Evolutionary conservation across 2,329 filamentous ascomycete species (phyloP).

Genomic region (Beauveria rudraprayagi): DNA sequence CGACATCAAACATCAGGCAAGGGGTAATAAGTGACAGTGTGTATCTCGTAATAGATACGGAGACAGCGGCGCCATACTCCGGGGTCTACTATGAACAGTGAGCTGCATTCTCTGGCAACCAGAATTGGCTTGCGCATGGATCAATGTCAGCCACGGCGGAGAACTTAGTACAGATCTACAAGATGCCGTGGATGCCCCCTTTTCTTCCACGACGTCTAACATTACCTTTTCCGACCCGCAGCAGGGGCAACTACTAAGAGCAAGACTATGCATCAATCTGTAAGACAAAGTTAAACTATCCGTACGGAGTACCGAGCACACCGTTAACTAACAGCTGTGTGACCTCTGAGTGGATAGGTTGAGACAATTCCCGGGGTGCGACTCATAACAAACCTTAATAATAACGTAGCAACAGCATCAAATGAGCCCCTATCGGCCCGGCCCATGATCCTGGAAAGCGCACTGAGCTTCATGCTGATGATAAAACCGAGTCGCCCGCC

Average conservation of each 20-base stretch:
- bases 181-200: not conserved
- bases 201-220: not conserved
- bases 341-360: not conserved
- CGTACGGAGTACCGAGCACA: not conserved
- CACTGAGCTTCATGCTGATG: too few relatives aligned
- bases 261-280: not conserved
- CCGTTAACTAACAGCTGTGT: too few relatives aligned
- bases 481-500: too few relatives aligned
- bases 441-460: too few relatives aligned
- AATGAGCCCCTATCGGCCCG: not conserved
- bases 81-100: not conserved
- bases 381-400: not conserved
- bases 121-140: not conserved
- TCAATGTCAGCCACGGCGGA: not conserved
- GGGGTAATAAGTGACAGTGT: not conserved
- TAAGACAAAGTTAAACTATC: not conserved
- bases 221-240: slow-evolving; percentile 1
- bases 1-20: not conserved
- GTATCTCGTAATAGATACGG: not conserved
- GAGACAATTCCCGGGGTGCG: not conserved
- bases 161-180: not conserved
- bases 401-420: not conserved
- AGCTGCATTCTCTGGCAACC: not conserved
- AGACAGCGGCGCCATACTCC: not conserved
- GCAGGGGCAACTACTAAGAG: not conserved